Evolutionary conservation across 177 flowering plant species (phyloP), one percentile per base, ranked within the genome.

Genomic region (Vitis hybrid): DNA sequence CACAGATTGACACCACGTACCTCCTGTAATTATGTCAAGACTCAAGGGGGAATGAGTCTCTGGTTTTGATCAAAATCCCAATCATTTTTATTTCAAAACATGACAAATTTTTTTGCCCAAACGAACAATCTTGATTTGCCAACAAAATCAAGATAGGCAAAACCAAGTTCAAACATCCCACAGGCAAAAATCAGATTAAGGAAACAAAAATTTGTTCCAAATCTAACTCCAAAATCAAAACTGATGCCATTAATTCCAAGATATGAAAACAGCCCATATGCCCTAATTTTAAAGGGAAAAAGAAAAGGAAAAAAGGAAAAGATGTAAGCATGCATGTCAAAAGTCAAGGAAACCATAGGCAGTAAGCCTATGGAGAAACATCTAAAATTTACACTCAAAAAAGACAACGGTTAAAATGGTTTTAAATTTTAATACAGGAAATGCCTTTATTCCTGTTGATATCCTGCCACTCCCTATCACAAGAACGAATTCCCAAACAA

Each of bases 331-430:
- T 74, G 60, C 53, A 69, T 53, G 61, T 67, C 56, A 59, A 62
- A 55, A 33, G 39, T 21, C 18, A 59, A 56, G 58, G 9, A 12
- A 63, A 8, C n/a, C 57, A 11, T 51, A 51, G 59, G 29, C 3
- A 8, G 18, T 59, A 31, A 50, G 13, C 57, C 66, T 61, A 18
- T 49, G 69, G 29, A 22, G 2, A 29, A 53, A 56, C 19, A 78
- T 68, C 70, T 67, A 74, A 78, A 64, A 74, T 66, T 64, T 68
- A 68, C 75, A 77, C 76, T 71, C 73, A 55, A 53, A 66, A 45
- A 16, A 56, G 48, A 60, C 39, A 33, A 70, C 6, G 13, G 63
- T 69, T 56, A 60, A 72, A 50, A 57, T 22, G 19, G 70, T 65
- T 62, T 49, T 39, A 39, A 39, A 39, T 39, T 55, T 66, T 22